Evolutionary conservation across 2,329 filamentous ascomycete species (phyloP).

Genomic region (Aspergillus sp.): DNA sequence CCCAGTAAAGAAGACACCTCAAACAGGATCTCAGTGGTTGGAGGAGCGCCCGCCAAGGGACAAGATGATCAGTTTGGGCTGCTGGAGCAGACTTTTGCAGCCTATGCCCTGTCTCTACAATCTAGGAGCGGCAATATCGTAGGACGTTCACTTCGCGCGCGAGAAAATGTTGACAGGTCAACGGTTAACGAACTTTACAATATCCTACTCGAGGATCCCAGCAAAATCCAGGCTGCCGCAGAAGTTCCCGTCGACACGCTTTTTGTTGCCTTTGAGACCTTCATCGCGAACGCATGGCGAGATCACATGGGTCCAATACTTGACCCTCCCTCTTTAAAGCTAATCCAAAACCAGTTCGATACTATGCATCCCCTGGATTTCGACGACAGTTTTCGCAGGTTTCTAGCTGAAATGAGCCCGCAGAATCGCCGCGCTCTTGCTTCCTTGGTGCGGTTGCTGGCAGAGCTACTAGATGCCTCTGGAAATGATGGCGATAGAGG

Average conservation of each 20-base stretch:
- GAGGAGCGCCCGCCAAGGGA: slow-evolving; percentile 48
- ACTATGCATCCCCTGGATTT: slow-evolving; percentile 43
- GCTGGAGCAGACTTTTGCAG: slow-evolving; percentile 79
- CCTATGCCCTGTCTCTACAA: slow-evolving; percentile 76
- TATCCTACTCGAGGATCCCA: slow-evolving; percentile 75
- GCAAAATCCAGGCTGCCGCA: slow-evolving; percentile 67
- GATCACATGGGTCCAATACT: slow-evolving; percentile 85
- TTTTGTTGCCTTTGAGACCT: slow-evolving; percentile 91
- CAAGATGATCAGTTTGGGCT: slow-evolving; percentile 63
- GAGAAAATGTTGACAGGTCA: slow-evolving; percentile 68
- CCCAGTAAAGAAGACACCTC: slow-evolving; percentile 40
- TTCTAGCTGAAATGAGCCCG: slow-evolving; percentile 49
- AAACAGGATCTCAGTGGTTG: slow-evolving; percentile 46
- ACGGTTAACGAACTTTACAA: slow-evolving; percentile 89
- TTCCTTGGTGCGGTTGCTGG: slow-evolving; percentile 76
- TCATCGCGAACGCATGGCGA: slow-evolving; percentile 80
- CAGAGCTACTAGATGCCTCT: slow-evolving; percentile 82
- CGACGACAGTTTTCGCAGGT: slow-evolving; percentile 53
- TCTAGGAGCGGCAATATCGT: slow-evolving; percentile 83
- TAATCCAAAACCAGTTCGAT: slow-evolving; percentile 58
- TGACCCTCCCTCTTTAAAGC: slow-evolving; percentile 63
- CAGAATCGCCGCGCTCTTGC: slow-evolving; percentile 72
- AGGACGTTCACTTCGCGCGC: slow-evolving; percentile 67
- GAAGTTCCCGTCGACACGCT: slow-evolving; percentile 78
- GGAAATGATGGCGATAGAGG: slow-evolving; percentile 88